Evolutionary conservation across 345 rosid genomes (phyloP).

Genomic region (Streptanthus diversifolius): DNA sequence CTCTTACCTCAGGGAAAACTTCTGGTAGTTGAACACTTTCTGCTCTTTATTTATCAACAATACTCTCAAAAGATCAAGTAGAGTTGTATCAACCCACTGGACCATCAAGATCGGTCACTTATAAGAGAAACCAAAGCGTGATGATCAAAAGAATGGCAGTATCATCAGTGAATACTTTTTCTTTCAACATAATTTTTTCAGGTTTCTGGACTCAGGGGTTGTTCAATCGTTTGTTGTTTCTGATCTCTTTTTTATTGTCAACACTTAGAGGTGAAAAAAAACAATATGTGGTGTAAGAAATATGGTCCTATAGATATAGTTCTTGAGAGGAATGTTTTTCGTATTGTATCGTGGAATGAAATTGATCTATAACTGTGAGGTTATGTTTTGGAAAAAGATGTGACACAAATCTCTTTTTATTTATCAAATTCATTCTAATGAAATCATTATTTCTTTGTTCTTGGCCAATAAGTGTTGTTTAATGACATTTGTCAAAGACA

Average conservation of each 20-base stretch:
- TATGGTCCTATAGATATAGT: slow-evolving; percentile 23
- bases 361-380: neutral
- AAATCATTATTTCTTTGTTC: neutral
- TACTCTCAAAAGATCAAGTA: neutral
- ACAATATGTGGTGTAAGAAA: slow-evolving; percentile 20
- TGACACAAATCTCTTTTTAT: too few relatives aligned
- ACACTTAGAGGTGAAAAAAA: slow-evolving; percentile 5
- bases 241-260: neutral
- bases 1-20: slow-evolving; percentile 33
- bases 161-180: neutral
- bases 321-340: slow-evolving; percentile 14
- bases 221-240: slow-evolving; percentile 21
- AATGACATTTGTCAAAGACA: neutral
- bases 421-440: too few relatives aligned
- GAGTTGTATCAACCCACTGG: neutral
- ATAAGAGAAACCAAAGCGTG: neutral
- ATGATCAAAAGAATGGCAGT: neutral
- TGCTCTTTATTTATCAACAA: neutral
- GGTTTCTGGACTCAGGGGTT: slow-evolving; percentile 1
- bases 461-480: neutral
- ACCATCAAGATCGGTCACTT: neutral
- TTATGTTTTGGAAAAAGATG: neutral
- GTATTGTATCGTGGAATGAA: slow-evolving; percentile 18
- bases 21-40: slow-evolving; percentile 38
- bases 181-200: neutral